Evolutionary conservation across 1,284 basidiomycete species (phyloP), one percentile per base, ranked within the genome.

Genomic region (Cryptococcus jaspeensis): DNA sequence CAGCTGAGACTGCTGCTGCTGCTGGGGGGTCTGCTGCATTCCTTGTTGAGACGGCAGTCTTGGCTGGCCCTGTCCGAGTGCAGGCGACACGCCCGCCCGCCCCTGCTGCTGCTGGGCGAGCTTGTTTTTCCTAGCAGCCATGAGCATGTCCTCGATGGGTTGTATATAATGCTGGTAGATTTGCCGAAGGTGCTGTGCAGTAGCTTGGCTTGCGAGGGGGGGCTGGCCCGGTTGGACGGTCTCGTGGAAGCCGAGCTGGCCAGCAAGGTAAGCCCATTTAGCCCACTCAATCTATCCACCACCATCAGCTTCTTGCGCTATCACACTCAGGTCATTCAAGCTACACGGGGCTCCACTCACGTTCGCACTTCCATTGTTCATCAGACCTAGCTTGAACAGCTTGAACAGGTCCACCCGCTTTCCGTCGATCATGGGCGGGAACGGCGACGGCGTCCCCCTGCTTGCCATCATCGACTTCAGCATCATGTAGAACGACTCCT

Each of bases 331-430:
- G 35, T 50, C 28, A 12, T 2, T 20, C 49, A 39, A 50, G 41
- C 32, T 2, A 32, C 18, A 45, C 32, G 7, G n/a, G 9, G 13
- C n/a, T n/a, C 12, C 12, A 58, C 69, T 62, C 52, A 70, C 70
- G 41, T 65, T 64, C 2, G 60, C 63, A 53, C 63, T 62, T 16
- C 71, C 71, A 32, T 68, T 69, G 48, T 70, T 72, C 42, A 61
- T 62, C 53, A 69, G 58, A 8, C 72, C 71, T 12, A 70, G 54
- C 15, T 58, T 62, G 53, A 73, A 69, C 13, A 73, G 52, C 40
- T 55, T 54, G 50, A 62, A 64, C 48, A 71, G 43, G 48, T 72
- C 66, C 22, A 73, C 55, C 11, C 32, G 60, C 48, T 58, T 53
- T 15, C 63, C 64, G 5, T 69, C 66, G 25, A 72, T 56, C 5